A percentile compares a stretch with the other conserved stretches of the same genome.
Conservation (phyloP, 2,329 filamentous ascomycete species). For the Zymoseptoria tritici region DNA sequence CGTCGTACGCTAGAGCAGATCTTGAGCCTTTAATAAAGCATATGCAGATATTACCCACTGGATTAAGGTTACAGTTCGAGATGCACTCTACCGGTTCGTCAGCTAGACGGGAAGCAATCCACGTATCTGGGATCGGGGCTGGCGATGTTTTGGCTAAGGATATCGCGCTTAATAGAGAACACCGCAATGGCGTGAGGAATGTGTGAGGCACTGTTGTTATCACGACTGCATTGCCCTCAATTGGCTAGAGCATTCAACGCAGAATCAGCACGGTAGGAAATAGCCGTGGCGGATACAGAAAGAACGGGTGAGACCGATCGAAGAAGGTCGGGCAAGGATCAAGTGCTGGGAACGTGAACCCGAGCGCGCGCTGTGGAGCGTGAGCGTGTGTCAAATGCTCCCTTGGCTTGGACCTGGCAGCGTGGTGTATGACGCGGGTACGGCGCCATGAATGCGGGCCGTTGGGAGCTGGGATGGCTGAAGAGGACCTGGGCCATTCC, state of each 20-base stretch:
- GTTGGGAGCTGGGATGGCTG: constrained; percentile 11
- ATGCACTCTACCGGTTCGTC: background rate
- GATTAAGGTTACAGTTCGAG: background rate
- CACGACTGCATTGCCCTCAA: constrained; percentile 14
- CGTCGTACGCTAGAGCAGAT: background rate
- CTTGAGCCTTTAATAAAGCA: background rate
- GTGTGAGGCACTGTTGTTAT: background rate
- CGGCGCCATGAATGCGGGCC: constrained; percentile 16
- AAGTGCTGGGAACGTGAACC: background rate
- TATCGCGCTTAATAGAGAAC: too few relatives aligned
- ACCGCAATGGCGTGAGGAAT: background rate
- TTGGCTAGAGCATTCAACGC: constrained; percentile 9
- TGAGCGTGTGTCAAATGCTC: constrained; percentile 20
- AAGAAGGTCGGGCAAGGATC: background rate
- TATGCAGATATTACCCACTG: background rate
- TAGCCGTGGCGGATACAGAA: background rate
- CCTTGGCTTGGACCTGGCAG: constrained; percentile 15
- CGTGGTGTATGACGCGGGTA: constrained; percentile 11
- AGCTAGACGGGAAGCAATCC: background rate
- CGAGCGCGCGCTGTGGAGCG: constrained; percentile 1
- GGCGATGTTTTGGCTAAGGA: background rate
- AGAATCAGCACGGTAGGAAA: constrained; percentile 3
- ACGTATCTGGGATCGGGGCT: background rate
- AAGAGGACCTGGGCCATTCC: constrained; percentile 13
- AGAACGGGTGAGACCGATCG: background rate